phyloP scores from a whole-genome alignment of 495 filamentous ascomycete genomes.

The Xylaria telfairii region DNA sequence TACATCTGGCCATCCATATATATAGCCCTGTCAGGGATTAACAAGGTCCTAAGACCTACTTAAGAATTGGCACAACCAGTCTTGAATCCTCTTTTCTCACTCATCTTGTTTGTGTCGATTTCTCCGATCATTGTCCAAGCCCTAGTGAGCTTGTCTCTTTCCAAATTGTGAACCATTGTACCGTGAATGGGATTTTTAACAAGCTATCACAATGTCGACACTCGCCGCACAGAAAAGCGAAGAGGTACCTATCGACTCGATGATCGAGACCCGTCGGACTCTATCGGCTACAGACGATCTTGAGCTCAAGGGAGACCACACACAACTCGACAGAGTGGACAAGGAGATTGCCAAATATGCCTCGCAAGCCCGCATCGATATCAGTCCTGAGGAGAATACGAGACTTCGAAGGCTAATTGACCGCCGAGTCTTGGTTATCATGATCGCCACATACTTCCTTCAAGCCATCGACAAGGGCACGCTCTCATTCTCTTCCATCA shows the following conservation, averaged over 20 bases:
- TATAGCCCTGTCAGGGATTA: neutral
- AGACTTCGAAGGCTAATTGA: constrained; percentile 60
- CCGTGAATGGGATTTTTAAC: neutral
- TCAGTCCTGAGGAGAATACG: constrained; percentile 60
- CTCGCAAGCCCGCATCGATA: constrained; percentile 52
- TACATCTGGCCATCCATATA: neutral
- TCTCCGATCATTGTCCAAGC: neutral
- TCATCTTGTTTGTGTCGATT: neutral
- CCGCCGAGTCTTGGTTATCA: constrained; percentile 54
- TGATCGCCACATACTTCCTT: constrained; percentile 69
- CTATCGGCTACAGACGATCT: constrained; percentile 43
- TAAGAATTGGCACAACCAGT: neutral
- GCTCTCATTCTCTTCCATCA: constrained; percentile 71
- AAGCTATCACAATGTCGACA: constrained; percentile 2
- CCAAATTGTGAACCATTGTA: neutral
- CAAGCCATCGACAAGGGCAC: constrained; percentile 78
- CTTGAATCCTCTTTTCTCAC: neutral
- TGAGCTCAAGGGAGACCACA: constrained; percentile 54
- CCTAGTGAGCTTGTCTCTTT: neutral
- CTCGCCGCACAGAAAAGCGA: neutral
- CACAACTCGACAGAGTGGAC: constrained; percentile 63
- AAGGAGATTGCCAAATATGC: constrained; percentile 69
- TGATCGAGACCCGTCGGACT: constrained; percentile 57
- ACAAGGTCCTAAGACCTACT: neutral
- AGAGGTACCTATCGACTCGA: constrained; percentile 43